These are phyloP conservation scores for Penicillium digitatum DNA, from an alignment of 2,329 filamentous ascomycete species.

Conservation along the genomic window DNA sequence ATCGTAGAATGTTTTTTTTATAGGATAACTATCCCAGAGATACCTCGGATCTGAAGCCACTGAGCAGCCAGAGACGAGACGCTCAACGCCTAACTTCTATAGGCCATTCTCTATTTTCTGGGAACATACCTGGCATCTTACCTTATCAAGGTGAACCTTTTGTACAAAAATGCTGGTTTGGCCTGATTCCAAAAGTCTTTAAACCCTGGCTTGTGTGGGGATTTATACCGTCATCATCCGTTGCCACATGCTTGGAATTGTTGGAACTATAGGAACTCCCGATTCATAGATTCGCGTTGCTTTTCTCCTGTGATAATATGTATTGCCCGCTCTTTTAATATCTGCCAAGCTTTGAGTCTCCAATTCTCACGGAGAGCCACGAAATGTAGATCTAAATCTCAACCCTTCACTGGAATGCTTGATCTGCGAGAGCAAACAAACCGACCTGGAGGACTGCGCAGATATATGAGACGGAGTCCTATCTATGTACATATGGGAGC, in stretches of 20 bases:
- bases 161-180: not conserved
- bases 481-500: not conserved
- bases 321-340: not conserved
- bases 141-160: not conserved
- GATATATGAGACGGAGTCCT: not conserved
- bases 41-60: rapidly evolving
- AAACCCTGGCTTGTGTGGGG: constrained; percentile 3
- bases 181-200: not conserved
- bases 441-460: not conserved
- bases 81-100: no score
- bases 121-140: not conserved
- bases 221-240: constrained; percentile 10
- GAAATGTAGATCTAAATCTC: not conserved
- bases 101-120: not conserved
- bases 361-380: not conserved
- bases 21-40: not conserved
- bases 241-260: constrained; percentile 7
- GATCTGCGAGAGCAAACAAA: not conserved
- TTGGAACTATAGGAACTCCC: not conserved
- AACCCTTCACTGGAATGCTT: not conserved
- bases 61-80: not conserved
- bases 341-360: not conserved
- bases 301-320: not conserved
- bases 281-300: not conserved
- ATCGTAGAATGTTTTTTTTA: not conserved